Base-by-base conservation (phyloP, 441 rosid genomes). In the Eruca vesicaria region DNA sequence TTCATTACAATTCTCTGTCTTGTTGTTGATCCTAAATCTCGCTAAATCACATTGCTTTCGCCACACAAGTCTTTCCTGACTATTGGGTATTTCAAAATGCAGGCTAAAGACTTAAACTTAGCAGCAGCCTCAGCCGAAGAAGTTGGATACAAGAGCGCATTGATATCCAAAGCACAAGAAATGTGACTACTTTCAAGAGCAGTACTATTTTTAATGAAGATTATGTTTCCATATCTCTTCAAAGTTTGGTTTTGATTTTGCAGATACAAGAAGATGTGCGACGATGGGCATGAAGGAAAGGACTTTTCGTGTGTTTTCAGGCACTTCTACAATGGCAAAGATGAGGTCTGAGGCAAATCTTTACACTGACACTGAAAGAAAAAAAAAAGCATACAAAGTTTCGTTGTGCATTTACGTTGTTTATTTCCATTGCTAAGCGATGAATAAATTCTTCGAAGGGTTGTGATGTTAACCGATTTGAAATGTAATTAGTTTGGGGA, bases 221-320 rank as follows among this genome's bases (percentile, higher is more conserved):
- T 31, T 56, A 23, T 65, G 56, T n/a, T n/a, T 0, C 12, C 56
- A 50, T 8, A 16, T 50, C 23, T 18, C 56, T 50, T 50, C 7
- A n/a, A 8, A 2, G 12, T 50, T 8, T 10, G 35, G 7, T 7
- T 58, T n/a, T n/a, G 72, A 78, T 29, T 60, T 14, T 77, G 86
- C 88, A 94, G 99, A 82, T 92, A 87, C 75, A 72, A 79, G 26
- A 80, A 82, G 72, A 78, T 90, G 11, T 92, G 96, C 53, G 61
- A 89, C 53, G 78, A 82, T 15, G 99, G 94, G 19, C 87, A 89
- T 62, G 98, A 88, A 72, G 65, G 33, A 36, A 31, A 90, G 87
- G 99, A 94, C 81, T 94, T 92, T 79, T 92, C 97, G 4, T 86
- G 96, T 52, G 88, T 88, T 64, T 94, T 92, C 79, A 87, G 87